A percentile compares a stretch with the other conserved stretches of the same genome.
phyloP scores from a whole-genome alignment of 169 alveolate genomes.

The Cryptosporidium xiaoi region DNA sequence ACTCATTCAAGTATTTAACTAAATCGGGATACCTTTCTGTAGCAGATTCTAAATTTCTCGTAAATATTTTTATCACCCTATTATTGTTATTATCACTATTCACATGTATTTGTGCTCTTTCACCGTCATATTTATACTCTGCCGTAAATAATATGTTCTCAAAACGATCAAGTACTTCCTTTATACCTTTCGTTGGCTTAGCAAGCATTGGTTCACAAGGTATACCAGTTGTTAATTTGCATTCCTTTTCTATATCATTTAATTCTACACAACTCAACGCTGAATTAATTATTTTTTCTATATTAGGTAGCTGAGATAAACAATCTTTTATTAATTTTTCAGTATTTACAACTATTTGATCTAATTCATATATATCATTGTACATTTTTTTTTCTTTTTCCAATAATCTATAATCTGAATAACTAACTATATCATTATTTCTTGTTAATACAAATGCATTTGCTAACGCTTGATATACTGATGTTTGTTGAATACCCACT shows the following conservation, averaged over 20 bases:
- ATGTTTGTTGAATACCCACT: conserved; percentile 95
- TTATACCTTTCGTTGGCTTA: conserved; percentile 94
- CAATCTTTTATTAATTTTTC: conserved; percentile 90
- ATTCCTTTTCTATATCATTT: conserved; percentile 83
- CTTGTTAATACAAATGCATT: conserved; percentile 81
- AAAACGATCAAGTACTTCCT: conserved; percentile 85
- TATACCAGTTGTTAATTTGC: conserved; percentile 95
- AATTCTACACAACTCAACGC: conserved; percentile 85
- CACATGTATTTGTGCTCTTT: conserved; percentile 95
- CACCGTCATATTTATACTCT: conserved; percentile 98
- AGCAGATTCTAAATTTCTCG: conserved; percentile 94
- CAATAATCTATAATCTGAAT: conserved; percentile 77
- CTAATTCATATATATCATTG: conserved; percentile 68
- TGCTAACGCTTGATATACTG: conserved; percentile 89
- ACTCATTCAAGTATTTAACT: conserved; percentile 79
- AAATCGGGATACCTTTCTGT: conserved; percentile 93
- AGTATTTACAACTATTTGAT: conserved; percentile 76
- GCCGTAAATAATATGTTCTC: conserved; percentile 94
- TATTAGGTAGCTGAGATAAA: conserved; percentile 92
- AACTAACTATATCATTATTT: conserved; percentile 79
- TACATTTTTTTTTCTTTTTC: conserved; percentile 34
- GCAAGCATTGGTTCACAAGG: conserved; percentile 99
- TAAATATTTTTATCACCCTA: conserved; percentile 84
- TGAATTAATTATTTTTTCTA: conserved; percentile 89
- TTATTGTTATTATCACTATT: conserved; percentile 75